Evolutionary conservation across 208 protist species (phyloP), one percentile per base, ranked within the genome.

Genomic region (Blastocrithidia nonstop): DNA sequence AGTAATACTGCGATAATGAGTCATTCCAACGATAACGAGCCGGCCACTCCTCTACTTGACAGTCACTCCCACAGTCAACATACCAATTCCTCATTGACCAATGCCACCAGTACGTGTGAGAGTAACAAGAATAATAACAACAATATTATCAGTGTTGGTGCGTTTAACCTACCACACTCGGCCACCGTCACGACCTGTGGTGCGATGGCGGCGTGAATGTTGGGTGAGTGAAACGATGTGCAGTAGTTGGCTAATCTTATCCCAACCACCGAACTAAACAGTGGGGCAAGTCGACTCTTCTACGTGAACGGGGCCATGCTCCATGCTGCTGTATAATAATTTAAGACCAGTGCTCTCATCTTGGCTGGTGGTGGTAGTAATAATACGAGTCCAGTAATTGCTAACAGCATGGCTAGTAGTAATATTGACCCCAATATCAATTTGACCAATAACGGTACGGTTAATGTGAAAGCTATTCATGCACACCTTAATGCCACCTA

Each of bases 181-280:
- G 74, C 66, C 9, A 79, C 72, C 13, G 69, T 90, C 23, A 71
- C 80, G 24, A 48, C 63, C 33, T 88, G 65, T 42, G 85, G 80
- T 23, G 80, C 85, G 17, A 88, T 72, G 39, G 66, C 84, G 11
- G 84, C 80, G 37, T 90, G 84, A 80, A 59, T 90, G 23, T 67
- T 90, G 19, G 68, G 71, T 16, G 52, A 61, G 28, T 93, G 85
- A 81, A 76, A 85, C 1, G 75, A 88, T 29, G 77, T 93, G 7
- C 51, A 53, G 28, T 57, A 58, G 23, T 52, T 93, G n/a, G 71
- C 75, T 22, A 72, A 93, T 35, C 58, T 63, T 46, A 76, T 93
- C 38, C 55, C 58, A 21, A 25, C 56, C 8, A 81, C 65, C 11
- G 79, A 88, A 58, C 70, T 65, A 21, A 74, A 71, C 60, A 88